Evolutionary conservation across 495 filamentous ascomycete genomes (phyloP).

Genomic region (Xylaria bambusicola): DNA sequence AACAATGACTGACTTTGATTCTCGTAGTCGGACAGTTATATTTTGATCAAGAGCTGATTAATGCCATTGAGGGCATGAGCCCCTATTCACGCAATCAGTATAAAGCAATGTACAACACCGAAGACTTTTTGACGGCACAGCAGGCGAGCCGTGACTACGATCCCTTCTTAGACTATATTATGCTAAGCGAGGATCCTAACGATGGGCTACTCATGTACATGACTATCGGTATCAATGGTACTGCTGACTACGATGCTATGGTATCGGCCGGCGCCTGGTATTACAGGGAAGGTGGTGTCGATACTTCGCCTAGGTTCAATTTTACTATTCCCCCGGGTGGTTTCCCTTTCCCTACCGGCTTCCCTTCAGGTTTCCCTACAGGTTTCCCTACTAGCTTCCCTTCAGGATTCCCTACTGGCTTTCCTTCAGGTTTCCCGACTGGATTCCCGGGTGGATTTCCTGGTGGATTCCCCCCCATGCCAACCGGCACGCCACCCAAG

Average conservation of each 20-base stretch:
- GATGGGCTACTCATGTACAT: slow-evolving; percentile 58
- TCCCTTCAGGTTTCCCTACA: slow-evolving; percentile 1
- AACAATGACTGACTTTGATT: neutral
- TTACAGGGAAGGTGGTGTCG: slow-evolving; percentile 19
- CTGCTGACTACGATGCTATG: slow-evolving; percentile 41
- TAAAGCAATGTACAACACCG: slow-evolving; percentile 42
- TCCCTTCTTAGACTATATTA: slow-evolving; percentile 41
- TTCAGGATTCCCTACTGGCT: slow-evolving; percentile 5
- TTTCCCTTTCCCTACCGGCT: slow-evolving; percentile 5
- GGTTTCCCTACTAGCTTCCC: neutral
- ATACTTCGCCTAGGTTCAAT: slow-evolving; percentile 15
- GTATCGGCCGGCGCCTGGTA: slow-evolving; percentile 26
- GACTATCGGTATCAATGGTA: slow-evolving; percentile 57
- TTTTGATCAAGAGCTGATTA: slow-evolving; percentile 54
- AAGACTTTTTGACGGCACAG: slow-evolving; percentile 37
- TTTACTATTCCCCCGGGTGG: slow-evolving; percentile 16
- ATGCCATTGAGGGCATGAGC: slow-evolving; percentile 50
- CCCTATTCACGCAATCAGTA: slow-evolving; percentile 56
- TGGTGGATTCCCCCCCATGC: slow-evolving; percentile 12
- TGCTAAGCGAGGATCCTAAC: slow-evolving; percentile 49
- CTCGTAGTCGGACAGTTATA: slow-evolving; percentile 51
- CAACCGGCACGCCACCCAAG: slow-evolving; percentile 7
- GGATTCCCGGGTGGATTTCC: slow-evolving; percentile 6
- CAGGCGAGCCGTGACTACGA: slow-evolving; percentile 38
- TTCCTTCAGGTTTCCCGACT: neutral